Percentiles rank a stretch among this genome's conserved stretches.
phyloP scores from a whole-genome alignment of 257 asterid genomes.

The Gardenia jasminoides region DNA sequence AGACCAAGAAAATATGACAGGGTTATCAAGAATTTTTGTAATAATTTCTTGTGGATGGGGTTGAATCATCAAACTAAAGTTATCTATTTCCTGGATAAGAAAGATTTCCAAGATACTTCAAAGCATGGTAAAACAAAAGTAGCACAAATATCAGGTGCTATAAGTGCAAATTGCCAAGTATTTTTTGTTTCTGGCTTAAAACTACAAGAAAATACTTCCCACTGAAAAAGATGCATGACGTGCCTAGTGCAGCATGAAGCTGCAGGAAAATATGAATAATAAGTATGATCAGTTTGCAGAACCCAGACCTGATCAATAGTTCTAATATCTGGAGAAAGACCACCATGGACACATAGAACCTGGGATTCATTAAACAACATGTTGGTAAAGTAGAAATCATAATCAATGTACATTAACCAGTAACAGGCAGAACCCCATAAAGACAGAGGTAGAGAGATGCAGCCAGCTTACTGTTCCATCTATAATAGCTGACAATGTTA shows the following conservation, averaged over 20 bases:
- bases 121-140: not conserved
- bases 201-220: not conserved
- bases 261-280: not conserved
- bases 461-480: slow-evolving; percentile 76
- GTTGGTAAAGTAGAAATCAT: not conserved
- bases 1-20: not conserved
- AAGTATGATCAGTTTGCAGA: not conserved
- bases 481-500: slow-evolving; percentile 90
- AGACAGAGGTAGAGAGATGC: not conserved
- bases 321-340: slow-evolving; percentile 96
- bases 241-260: not conserved
- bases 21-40: not conserved
- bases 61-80: not conserved
- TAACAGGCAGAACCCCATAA: not conserved
- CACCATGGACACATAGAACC: slow-evolving; percentile 99
- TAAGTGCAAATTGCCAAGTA: not conserved
- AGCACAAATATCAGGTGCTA: not conserved
- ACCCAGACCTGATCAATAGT: slow-evolving; percentile 80
- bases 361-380: slow-evolving; percentile 31
- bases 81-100: not conserved
- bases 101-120: slow-evolving; percentile 6
- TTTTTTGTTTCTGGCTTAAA: not conserved
- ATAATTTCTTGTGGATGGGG: not conserved
- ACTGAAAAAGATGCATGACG: not conserved
- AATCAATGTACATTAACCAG: not conserved